A percentile compares a stretch with the other conserved stretches of the same genome.
These are phyloP conservation scores for Bothriochloa decipiens DNA, from an alignment of 176 grass and related monocot species.

Conservation along the genomic window DNA sequence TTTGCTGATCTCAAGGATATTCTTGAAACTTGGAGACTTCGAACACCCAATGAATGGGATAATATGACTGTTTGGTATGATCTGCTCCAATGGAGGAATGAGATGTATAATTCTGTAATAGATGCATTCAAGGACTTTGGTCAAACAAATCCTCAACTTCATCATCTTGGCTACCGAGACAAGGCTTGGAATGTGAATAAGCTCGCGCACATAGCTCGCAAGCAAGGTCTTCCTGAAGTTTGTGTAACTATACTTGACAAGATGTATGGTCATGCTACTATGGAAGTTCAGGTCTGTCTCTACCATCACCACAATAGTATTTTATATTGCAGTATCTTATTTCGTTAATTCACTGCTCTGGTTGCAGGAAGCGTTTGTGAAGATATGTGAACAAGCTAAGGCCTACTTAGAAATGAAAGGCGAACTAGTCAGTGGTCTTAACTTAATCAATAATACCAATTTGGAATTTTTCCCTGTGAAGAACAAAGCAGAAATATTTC, in stretches of 20 bases:
- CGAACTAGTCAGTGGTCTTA: constrained; percentile 88
- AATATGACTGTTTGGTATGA: constrained; percentile 97
- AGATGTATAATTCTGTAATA: constrained; percentile 99
- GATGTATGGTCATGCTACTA: constrained; percentile 99
- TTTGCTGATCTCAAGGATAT: constrained; percentile 99
- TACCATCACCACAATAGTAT: constrained; percentile 16
- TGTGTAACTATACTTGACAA: constrained; percentile 97
- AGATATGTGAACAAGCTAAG: constrained; percentile 99
- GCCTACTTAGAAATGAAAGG: constrained; percentile 98
- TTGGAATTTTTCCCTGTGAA: constrained; percentile 96
- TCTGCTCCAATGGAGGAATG: constrained; percentile 98
- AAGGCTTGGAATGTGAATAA: constrained; percentile 99
- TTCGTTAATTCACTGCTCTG: constrained; percentile 31
- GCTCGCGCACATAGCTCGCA: constrained; percentile 92
- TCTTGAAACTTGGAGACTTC: constrained; percentile 95
- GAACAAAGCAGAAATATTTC: constrained; percentile 97
- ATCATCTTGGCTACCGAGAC: constrained; percentile 98
- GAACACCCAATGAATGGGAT: constrained; percentile 98
- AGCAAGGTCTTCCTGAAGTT: constrained; percentile 95
- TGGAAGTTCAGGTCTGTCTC: constrained; percentile 94
- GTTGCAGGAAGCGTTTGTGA: constrained; percentile 98
- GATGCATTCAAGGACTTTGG: constrained; percentile 93
- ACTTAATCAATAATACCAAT: constrained; percentile 94
- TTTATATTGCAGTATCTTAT: constrained; percentile 11
- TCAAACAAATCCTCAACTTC: constrained; percentile 93